Evolutionary conservation across 176 grass and related monocot genomes (phyloP).

Genomic region (Oryza glumipatula): DNA sequence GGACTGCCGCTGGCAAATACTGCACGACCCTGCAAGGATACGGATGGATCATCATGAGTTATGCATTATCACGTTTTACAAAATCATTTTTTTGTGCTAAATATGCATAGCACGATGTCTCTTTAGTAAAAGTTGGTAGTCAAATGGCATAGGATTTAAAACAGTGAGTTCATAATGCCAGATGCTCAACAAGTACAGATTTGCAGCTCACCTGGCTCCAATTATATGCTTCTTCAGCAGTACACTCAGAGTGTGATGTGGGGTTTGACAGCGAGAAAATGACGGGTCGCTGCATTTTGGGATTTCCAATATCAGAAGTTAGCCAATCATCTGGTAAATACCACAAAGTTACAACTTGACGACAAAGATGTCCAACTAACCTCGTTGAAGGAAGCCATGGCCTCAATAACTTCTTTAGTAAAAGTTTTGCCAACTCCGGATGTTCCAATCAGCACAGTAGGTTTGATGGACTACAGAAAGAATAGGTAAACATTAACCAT

Average conservation of each 20-base stretch:
- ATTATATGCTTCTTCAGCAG: conserved; percentile 90
- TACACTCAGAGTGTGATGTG: conserved; percentile 93
- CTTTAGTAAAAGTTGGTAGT: not conserved
- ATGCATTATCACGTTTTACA: not conserved
- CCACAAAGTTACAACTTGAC: conserved; percentile 18
- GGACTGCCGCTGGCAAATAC: conserved; percentile 99
- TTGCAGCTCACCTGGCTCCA: conserved; percentile 71
- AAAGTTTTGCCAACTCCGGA: conserved; percentile 88
- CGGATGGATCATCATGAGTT: conserved; percentile 21
- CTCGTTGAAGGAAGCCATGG: conserved; percentile 94
- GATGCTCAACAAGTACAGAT: conserved; percentile 6
- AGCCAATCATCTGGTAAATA: conserved; percentile 13
- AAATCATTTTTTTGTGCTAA: not conserved
- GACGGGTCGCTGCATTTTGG: conserved; percentile 70
- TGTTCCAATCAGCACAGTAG: conserved; percentile 94
- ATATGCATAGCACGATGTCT: not conserved
- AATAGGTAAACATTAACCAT: conserved; percentile 34
- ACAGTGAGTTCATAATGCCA: not conserved
- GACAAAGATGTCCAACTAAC: conserved; percentile 37
- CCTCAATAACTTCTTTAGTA: conserved; percentile 81
- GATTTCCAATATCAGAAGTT: not conserved
- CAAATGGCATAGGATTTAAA: not conserved
- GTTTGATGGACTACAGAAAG: conserved; percentile 77
- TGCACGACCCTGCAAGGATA: conserved; percentile 67
- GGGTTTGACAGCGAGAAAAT: conserved; percentile 94